A percentile compares a stretch with the other conserved stretches of the same genome.
These are phyloP conservation scores for Arctium minus DNA, from an alignment of 129 eudicot species.

Conservation along the genomic window DNA sequence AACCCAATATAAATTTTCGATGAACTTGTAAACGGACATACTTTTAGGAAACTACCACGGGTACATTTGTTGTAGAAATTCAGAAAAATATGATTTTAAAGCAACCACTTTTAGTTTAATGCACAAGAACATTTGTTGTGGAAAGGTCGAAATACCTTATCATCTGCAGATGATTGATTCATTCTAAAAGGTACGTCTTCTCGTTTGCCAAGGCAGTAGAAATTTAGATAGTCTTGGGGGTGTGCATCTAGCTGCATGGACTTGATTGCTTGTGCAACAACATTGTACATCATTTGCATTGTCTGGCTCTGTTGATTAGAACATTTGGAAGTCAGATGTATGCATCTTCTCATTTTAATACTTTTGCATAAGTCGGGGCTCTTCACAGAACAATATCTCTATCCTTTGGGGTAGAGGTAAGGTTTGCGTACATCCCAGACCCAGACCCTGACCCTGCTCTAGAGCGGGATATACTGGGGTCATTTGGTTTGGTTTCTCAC, in stretches of 20 bases:
- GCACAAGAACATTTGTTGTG: background rate
- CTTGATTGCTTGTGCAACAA: constrained; percentile 67
- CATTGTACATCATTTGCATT: constrained; percentile 78
- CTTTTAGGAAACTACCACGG: background rate
- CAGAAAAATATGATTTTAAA: background rate
- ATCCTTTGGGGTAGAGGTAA: too few relatives aligned
- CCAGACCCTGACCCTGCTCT: too few relatives aligned
- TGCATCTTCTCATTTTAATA: background rate
- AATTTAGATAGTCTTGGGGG: constrained; percentile 81
- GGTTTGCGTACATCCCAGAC: too few relatives aligned
- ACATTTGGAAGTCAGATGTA: background rate
- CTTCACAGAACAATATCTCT: too few relatives aligned
- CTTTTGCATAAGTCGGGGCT: background rate
- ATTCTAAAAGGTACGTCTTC: constrained; percentile 50
- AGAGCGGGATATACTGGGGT: too few relatives aligned
- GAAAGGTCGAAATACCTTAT: constrained; percentile 45
- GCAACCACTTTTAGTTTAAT: background rate
- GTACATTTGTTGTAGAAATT: background rate
- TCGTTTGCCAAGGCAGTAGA: constrained; percentile 87
- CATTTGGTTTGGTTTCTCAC: too few relatives aligned
- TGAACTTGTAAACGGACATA: background rate
- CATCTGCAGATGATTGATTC: constrained; percentile 41
- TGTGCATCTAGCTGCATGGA: constrained; percentile 65
- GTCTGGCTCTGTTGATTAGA: constrained; percentile 61
- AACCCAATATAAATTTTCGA: constrained; percentile 2